Evolutionary conservation across 805 yeast genomes (phyloP).

Genomic region (Sugiyamaella boreocaroliniensis): DNA sequence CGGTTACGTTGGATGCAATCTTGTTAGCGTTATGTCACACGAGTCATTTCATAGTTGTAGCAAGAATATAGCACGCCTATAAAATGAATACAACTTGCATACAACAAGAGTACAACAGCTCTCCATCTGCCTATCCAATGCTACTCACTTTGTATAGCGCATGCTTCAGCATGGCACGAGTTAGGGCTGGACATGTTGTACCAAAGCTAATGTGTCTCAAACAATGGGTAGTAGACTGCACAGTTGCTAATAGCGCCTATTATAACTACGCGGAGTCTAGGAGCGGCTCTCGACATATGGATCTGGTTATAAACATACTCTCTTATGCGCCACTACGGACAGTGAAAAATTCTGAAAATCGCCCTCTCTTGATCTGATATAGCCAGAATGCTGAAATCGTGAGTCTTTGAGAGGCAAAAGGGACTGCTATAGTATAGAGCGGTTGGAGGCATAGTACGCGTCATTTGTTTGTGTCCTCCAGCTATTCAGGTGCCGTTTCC

Average conservation of each 20-base stretch:
- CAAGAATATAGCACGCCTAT: too few relatives aligned
- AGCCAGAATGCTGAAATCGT: not conserved
- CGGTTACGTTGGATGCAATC: constrained; percentile 58
- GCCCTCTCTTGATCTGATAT: not conserved
- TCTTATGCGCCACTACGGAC: not conserved
- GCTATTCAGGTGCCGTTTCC: too few relatives aligned
- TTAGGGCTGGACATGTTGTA: not conserved
- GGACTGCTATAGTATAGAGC: too few relatives aligned
- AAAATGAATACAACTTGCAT: too few relatives aligned
- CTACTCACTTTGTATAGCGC: constrained; percentile 64
- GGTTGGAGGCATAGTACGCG: too few relatives aligned
- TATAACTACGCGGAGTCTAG: too few relatives aligned
- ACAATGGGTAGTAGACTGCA: too few relatives aligned
- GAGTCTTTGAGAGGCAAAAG: not conserved
- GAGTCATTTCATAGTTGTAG: too few relatives aligned
- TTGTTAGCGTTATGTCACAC: constrained; percentile 15
- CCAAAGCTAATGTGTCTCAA: too few relatives aligned
- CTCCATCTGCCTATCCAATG: not conserved
- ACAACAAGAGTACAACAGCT: too few relatives aligned
- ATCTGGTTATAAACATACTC: not conserved
- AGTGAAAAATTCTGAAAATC: not conserved
- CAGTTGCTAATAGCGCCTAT: too few relatives aligned
- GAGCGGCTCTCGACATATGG: not conserved
- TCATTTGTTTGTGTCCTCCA: too few relatives aligned
- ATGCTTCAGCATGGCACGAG: constrained; percentile 67